Evolutionary conservation across 345 rosid genomes (phyloP).

Genomic region (Triadica sebifera): DNA sequence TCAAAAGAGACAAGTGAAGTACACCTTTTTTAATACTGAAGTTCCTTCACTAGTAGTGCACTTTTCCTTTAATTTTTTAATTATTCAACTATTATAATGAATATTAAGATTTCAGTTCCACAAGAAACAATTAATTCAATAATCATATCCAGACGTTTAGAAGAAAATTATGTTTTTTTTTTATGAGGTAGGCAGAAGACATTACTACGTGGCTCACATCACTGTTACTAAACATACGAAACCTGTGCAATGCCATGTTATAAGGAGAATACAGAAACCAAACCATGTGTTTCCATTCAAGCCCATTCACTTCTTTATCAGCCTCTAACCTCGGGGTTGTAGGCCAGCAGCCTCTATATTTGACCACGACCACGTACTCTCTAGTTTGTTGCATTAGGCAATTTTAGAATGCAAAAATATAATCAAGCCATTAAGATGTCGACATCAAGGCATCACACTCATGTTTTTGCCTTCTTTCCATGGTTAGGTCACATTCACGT

Average conservation of each 20-base stretch:
- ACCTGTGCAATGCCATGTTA: conserved; percentile 24
- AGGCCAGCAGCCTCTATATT: conserved; percentile 39
- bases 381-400: conserved; percentile 10
- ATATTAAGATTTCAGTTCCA: no score
- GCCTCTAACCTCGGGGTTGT: conserved; percentile 11
- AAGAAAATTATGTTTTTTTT: neutral
- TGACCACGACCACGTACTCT: conserved; percentile 43
- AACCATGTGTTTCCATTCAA: conserved; percentile 18
- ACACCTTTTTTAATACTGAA: conserved; percentile 5
- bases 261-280: conserved; percentile 14
- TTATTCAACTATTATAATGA: no score
- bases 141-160: no score
- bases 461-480: conserved; percentile 1
- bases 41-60: neutral
- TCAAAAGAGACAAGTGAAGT: neutral
- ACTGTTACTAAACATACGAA: conserved; percentile 23
- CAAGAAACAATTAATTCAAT: no score
- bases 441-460: conserved; percentile 14
- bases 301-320: conserved; percentile 19
- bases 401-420: neutral
- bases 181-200: conserved; percentile 22
- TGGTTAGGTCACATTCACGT: conserved; percentile 26
- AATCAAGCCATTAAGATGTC: neutral
- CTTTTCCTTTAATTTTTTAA: neutral
- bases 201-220: conserved; percentile 43